Percentiles rank a stretch among this genome's conserved stretches.
Conservation (phyloP, 2,329 filamentous ascomycete genomes). For the Neocatenulostroma microsporum region DNA sequence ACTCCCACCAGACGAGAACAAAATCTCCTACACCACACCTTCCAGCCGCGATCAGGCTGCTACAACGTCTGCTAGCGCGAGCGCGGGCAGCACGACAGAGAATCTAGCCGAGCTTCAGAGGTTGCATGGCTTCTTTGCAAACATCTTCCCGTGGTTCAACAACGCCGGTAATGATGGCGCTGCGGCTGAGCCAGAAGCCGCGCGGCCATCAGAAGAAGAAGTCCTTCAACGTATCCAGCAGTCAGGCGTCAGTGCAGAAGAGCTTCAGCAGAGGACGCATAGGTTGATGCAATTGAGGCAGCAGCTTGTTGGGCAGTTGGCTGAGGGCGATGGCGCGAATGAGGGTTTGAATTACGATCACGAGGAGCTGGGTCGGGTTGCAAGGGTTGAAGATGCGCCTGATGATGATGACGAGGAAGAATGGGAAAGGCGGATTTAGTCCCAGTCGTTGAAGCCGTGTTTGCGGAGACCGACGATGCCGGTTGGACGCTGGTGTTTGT, state of each 20-base stretch:
- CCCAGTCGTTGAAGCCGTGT: slow-evolving; percentile 10
- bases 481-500: slow-evolving; percentile 6
- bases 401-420: slow-evolving; percentile 2
- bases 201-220: slow-evolving; percentile 17
- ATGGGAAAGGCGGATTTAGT: slow-evolving; percentile 4
- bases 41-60: too few species aligned
- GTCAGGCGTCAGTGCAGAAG: slow-evolving; percentile 18
- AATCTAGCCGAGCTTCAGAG: slow-evolving; percentile 21
- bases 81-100: slow-evolving; percentile 9
- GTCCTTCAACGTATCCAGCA: slow-evolving; percentile 22
- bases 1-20: slow-evolving; percentile 54
- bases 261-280: slow-evolving; percentile 20
- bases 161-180: slow-evolving; percentile 6
- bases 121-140: slow-evolving; percentile 22
- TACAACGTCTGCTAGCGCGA: slow-evolving; percentile 1
- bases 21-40: slow-evolving; percentile 7
- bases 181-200: slow-evolving; percentile 5
- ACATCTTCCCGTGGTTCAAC: slow-evolving; percentile 25
- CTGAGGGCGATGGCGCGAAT: neutral
- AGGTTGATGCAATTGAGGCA: slow-evolving; percentile 22
- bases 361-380: too few species aligned
- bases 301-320: slow-evolving; percentile 15
- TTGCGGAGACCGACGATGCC: slow-evolving; percentile 4
- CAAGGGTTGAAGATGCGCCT: slow-evolving; percentile 5
- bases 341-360: too few species aligned